A percentile compares a stretch with the other conserved stretches of the same genome.
phyloP scores from a whole-genome alignment of 768 basidiomycete genomes.

The Rhodosporidiobolus sp. region DNA sequence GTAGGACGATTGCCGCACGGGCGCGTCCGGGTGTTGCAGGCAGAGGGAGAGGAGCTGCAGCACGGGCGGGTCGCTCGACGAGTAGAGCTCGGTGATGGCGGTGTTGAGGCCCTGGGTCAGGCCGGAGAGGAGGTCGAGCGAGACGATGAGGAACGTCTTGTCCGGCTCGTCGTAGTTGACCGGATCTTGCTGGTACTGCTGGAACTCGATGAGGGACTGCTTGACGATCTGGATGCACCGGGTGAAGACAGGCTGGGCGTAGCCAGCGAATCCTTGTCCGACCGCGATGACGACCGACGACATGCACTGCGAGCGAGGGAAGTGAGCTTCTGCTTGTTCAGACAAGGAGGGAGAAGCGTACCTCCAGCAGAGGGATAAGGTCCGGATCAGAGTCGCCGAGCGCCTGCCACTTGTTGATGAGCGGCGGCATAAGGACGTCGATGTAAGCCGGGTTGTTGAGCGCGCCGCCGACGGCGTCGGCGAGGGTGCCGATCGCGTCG shows the following conservation, averaged over 20 bases:
- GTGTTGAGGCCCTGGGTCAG: constrained; percentile 88
- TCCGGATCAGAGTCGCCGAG: constrained; percentile 87
- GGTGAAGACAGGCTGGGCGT: constrained; percentile 86
- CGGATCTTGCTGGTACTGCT: constrained; percentile 79
- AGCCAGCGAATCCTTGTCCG: constrained; percentile 79
- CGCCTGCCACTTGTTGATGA: constrained; percentile 84
- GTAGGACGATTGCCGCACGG: constrained; percentile 92
- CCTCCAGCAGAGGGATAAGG: constrained; percentile 91
- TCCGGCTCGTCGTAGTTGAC: constrained; percentile 79
- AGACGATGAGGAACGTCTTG: constrained; percentile 93
- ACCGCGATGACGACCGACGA: constrained; percentile 97
- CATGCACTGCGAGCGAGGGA: constrained; percentile 66
- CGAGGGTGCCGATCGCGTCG: constrained; percentile 96
- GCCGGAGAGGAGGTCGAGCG: constrained; percentile 92
- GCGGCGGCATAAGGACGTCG: constrained; percentile 92
- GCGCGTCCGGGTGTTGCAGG: constrained; percentile 84
- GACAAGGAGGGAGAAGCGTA: constrained; percentile 45
- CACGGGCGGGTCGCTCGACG: constrained; percentile 67
- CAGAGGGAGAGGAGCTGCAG: constrained; percentile 79
- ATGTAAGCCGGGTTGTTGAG: constrained; percentile 81
- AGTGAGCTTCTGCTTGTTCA: background rate
- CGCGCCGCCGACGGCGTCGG: constrained; percentile 88
- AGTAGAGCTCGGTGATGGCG: constrained; percentile 70
- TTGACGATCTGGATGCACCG: constrained; percentile 85
- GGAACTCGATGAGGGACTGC: constrained; percentile 74